Percentiles rank a stretch among this genome's conserved stretches.
Evolutionary conservation across 2,329 filamentous ascomycete species (phyloP).

Genomic region (Phymatotrichopsis omnivora): DNA sequence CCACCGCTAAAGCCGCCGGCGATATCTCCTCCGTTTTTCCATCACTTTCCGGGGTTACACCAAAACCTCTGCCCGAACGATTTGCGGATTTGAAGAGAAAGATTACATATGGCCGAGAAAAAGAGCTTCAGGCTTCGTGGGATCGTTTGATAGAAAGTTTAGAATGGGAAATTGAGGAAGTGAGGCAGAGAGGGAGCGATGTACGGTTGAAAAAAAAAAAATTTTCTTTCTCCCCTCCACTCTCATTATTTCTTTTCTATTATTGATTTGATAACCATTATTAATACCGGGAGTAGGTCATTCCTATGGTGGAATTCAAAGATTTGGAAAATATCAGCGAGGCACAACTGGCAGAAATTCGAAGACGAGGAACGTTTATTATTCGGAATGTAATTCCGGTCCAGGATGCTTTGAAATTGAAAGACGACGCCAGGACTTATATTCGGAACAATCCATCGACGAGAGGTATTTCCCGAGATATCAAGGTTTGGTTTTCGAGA

Average conservation of each 20-base stretch:
- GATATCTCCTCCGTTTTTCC: slow-evolving; percentile 54
- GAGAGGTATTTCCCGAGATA: slow-evolving; percentile 14
- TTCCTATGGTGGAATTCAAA: slow-evolving; percentile 46
- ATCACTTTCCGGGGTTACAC: slow-evolving; percentile 44
- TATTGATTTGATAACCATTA: neutral
- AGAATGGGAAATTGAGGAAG: slow-evolving; percentile 40
- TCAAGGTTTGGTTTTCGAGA: neutral
- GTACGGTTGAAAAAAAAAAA: too few species aligned
- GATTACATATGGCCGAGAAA: slow-evolving; percentile 44
- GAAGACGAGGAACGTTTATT: slow-evolving; percentile 53
- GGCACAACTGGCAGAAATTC: slow-evolving; percentile 41
- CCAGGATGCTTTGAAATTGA: slow-evolving; percentile 53
- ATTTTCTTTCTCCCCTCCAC: neutral
- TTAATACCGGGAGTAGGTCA: slow-evolving; percentile 33
- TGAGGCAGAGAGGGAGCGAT: slow-evolving; percentile 40
- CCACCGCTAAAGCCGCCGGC: slow-evolving; percentile 43
- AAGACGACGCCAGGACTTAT: slow-evolving; percentile 55
- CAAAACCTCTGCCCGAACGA: slow-evolving; percentile 43
- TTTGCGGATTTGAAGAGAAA: slow-evolving; percentile 49
- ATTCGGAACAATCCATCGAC: slow-evolving; percentile 48
- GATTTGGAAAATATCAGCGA: slow-evolving; percentile 38
- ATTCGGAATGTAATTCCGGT: slow-evolving; percentile 56
- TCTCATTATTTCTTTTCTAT: neutral
- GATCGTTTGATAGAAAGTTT: slow-evolving; percentile 41
- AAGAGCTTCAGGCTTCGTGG: slow-evolving; percentile 43